Evolutionary conservation across 257 asterid species (phyloP).

Genomic region (Lithospermum erythrorhizon): DNA sequence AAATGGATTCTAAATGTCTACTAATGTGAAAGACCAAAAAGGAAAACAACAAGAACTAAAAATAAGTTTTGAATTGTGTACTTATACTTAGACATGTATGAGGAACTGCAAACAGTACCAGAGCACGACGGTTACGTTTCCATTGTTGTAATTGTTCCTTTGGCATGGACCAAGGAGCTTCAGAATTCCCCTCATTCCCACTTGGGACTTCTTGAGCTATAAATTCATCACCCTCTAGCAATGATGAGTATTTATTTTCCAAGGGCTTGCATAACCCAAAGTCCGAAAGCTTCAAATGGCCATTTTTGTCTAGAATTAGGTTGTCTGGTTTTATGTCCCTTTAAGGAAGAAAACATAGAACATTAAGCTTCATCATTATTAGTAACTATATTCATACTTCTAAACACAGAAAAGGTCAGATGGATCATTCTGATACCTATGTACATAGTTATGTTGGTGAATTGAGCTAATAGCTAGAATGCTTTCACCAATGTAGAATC

Average conservation of each 20-base stretch:
- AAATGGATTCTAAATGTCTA: background rate
- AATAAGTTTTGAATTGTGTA: background rate
- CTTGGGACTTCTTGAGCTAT: constrained; percentile 35
- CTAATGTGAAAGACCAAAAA: background rate
- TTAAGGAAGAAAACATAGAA: constrained; percentile 13
- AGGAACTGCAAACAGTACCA: constrained; percentile 33
- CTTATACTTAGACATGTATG: background rate
- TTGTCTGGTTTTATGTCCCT: constrained; percentile 99
- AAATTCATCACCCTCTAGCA: constrained; percentile 64
- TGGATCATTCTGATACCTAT: constrained; percentile 35
- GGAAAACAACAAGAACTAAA: background rate
- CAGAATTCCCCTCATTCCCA: constrained; percentile 40
- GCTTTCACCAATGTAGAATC: constrained; percentile 89
- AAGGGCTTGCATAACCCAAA: constrained; percentile 58
- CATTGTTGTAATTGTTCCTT: constrained; percentile 90
- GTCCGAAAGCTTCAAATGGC: constrained; percentile 93
- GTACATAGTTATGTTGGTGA: constrained; percentile 89
- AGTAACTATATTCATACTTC: background rate
- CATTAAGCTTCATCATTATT: constrained; percentile 1
- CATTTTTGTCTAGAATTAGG: constrained; percentile 81
- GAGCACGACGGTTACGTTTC: constrained; percentile 91
- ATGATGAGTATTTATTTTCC: constrained; percentile 70
- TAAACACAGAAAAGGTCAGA: background rate
- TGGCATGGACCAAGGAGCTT: constrained; percentile 87
- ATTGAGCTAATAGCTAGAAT: constrained; percentile 85